phyloP scores from a whole-genome alignment of 1,284 basidiomycete genomes.

The Stygiomarasmius scandens region DNA sequence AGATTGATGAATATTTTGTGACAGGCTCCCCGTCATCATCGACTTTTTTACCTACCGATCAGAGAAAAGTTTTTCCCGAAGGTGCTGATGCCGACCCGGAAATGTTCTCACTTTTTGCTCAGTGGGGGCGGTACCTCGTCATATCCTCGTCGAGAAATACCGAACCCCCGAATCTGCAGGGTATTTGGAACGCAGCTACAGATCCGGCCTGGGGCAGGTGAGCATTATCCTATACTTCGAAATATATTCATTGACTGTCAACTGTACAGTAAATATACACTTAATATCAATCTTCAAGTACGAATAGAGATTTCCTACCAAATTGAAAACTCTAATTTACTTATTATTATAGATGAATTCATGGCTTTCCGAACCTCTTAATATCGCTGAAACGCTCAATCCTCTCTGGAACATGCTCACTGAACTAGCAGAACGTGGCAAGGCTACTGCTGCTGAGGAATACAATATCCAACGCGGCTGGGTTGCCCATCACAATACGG shows the following conservation, averaged over 20 bases:
- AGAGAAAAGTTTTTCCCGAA: slow-evolving; percentile 11
- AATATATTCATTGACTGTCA: neutral
- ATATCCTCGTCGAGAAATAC: slow-evolving; percentile 18
- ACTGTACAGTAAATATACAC: slow-evolving; percentile 13
- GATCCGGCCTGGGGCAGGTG: slow-evolving; percentile 23
- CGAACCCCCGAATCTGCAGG: slow-evolving; percentile 18
- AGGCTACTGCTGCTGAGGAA: slow-evolving; percentile 9
- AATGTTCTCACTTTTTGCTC: slow-evolving; percentile 15
- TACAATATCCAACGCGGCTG: slow-evolving; percentile 19
- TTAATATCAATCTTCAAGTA: slow-evolving; percentile 21
- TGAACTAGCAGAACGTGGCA: slow-evolving; percentile 17
- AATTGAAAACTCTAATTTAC: neutral
- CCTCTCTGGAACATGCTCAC: slow-evolving; percentile 17
- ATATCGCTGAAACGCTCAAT: slow-evolving; percentile 19
- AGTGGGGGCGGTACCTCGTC: slow-evolving; percentile 17
- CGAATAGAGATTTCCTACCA: neutral
- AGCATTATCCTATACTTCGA: neutral
- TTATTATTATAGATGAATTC: slow-evolving; percentile 15
- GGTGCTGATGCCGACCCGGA: slow-evolving; percentile 18
- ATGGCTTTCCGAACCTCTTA: slow-evolving; percentile 19
- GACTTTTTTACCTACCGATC: slow-evolving; percentile 17
- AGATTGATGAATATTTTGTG: no score
- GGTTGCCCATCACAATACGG: slow-evolving; percentile 14
- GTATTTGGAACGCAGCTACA: slow-evolving; percentile 21
- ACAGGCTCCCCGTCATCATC: slow-evolving; percentile 12